Evolutionary conservation across 106 monocot species (phyloP).

Genomic region (Hemerocallis citrina): DNA sequence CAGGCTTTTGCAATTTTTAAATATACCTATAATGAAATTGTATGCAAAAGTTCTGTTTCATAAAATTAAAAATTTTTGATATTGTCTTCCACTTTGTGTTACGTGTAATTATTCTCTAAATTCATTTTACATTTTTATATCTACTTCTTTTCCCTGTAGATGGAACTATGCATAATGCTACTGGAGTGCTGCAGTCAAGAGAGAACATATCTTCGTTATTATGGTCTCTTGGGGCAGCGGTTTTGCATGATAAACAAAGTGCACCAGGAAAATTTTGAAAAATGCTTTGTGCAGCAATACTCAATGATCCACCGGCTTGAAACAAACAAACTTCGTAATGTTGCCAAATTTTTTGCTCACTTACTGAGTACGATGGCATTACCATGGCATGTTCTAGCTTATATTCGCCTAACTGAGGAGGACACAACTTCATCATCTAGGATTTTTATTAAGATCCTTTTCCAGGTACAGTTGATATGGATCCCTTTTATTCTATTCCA

Average conservation of each 20-base stretch:
- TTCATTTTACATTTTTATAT: too few relatives aligned
- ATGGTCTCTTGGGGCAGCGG: conserved; percentile 74
- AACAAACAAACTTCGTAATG: conserved; percentile 72
- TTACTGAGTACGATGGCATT: conserved; percentile 40
- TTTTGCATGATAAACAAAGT: conserved; percentile 90
- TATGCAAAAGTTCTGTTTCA: too few relatives aligned
- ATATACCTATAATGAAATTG: too few relatives aligned
- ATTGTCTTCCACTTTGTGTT: not conserved
- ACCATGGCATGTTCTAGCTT: conserved; percentile 82
- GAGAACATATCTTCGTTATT: conserved; percentile 78
- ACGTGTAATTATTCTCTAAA: not conserved
- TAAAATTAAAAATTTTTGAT: too few relatives aligned
- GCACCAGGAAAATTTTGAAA: conserved; percentile 80
- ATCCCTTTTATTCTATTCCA: not conserved
- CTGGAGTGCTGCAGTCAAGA: conserved; percentile 91
- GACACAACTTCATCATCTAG: conserved; percentile 90
- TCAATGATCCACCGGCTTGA: conserved; percentile 88
- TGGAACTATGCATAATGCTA: conserved; percentile 86
- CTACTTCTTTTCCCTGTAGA: conserved; percentile 29
- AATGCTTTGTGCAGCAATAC: conserved; percentile 81
- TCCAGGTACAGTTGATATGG: too few relatives aligned
- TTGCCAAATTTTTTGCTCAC: conserved; percentile 50
- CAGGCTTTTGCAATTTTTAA: too few relatives aligned
- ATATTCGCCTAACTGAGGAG: conserved; percentile 86
- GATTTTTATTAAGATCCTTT: conserved; percentile 97